Percentiles rank a stretch among this genome's conserved stretches.
phyloP scores from a whole-genome alignment of 2,329 filamentous ascomycete species.

The Arthrobotrys conoides region DNA sequence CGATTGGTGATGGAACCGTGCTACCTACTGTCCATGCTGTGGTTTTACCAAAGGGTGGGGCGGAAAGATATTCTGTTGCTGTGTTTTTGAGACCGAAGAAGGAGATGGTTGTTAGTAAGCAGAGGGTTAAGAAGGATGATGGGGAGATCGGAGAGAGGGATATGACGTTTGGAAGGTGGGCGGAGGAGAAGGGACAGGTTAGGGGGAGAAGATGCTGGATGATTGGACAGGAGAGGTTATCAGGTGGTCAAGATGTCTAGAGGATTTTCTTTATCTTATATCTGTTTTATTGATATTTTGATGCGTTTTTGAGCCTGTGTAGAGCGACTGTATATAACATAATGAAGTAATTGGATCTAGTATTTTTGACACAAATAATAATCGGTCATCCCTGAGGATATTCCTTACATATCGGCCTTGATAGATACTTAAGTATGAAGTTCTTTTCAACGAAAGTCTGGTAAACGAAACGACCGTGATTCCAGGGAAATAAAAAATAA shows the following conservation, averaged over 20 bases:
- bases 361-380: too few relatives aligned
- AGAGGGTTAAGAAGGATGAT: conserved; percentile 15
- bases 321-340: too few relatives aligned
- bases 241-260: conserved; percentile 28
- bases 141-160: conserved; percentile 20
- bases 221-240: conserved; percentile 45
- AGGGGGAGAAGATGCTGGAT: conserved; percentile 55
- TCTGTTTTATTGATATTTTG: too few relatives aligned
- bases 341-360: too few relatives aligned
- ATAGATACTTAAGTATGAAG: too few relatives aligned
- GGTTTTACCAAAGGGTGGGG: conserved; percentile 35
- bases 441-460: too few relatives aligned
- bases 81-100: conserved; percentile 55
- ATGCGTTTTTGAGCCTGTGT: too few relatives aligned
- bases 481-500: too few relatives aligned
- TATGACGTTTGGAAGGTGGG: conserved; percentile 58
- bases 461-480: too few relatives aligned
- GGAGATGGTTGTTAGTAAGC: conserved; percentile 42
- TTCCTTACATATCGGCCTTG: too few relatives aligned
- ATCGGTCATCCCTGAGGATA: too few relatives aligned
- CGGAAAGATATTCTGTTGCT: conserved; percentile 52
- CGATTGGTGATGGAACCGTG: conserved; percentile 34
- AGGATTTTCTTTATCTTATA: background rate
- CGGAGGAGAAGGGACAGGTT: conserved; percentile 51
- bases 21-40: conserved; percentile 52